Conservation (phyloP, 1,284 basidiomycete species). For the Ganoderma sinense region DNA sequence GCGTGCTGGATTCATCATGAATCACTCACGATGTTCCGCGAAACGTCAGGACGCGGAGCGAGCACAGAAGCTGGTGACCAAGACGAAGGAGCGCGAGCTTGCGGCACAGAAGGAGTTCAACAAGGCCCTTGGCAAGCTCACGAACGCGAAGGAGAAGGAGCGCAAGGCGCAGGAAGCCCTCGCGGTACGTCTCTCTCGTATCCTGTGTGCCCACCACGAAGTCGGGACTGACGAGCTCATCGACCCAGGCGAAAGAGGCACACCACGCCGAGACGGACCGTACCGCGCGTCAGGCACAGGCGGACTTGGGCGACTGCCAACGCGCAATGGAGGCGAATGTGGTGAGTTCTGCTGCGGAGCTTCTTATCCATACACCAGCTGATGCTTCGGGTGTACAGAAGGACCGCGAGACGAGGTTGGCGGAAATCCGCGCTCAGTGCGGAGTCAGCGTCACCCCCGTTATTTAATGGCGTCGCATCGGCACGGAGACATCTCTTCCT, state of each 20-base stretch:
- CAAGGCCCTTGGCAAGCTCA: constrained; percentile 25
- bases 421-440: constrained; percentile 17
- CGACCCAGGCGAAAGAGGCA: constrained; percentile 14
- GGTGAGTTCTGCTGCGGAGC: constrained; percentile 9
- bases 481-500: background rate
- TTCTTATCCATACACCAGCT: too few species aligned
- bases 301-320: constrained; percentile 23
- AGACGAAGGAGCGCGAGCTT: constrained; percentile 22
- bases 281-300: constrained; percentile 15
- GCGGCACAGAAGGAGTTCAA: constrained; percentile 20
- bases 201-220: background rate
- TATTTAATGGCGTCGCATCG: background rate
- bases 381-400: background rate
- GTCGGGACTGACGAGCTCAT: background rate
- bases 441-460: background rate
- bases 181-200: constrained; percentile 8
- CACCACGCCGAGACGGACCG: constrained; percentile 16
- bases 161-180: constrained; percentile 14
- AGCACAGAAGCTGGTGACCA: constrained; percentile 22
- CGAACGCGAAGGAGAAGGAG: constrained; percentile 20
- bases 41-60: constrained; percentile 10
- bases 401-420: constrained; percentile 24
- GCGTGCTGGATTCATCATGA: too few species aligned
- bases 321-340: constrained; percentile 21
- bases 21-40: too few species aligned